Conservation (phyloP, 2,329 filamentous ascomycete species). For the Xylaria hypoxylon region DNA sequence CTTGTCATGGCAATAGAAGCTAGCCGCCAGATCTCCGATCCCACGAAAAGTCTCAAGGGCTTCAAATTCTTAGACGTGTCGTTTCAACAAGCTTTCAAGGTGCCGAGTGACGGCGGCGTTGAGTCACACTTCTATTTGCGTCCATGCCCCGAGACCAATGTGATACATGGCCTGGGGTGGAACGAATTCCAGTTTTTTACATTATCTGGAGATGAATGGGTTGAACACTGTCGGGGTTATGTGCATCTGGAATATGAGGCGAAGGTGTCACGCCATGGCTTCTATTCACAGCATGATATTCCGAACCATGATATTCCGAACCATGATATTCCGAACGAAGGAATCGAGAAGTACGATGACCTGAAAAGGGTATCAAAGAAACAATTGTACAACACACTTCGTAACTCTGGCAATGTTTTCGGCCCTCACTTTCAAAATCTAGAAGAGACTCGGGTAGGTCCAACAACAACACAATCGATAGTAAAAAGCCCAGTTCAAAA, state of each 20-base stretch:
- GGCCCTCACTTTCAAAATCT: slow-evolving; percentile 39
- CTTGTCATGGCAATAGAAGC: slow-evolving; percentile 49
- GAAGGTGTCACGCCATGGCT: not conserved
- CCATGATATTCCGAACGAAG: not conserved
- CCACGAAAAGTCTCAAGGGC: slow-evolving; percentile 28
- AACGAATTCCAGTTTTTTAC: slow-evolving; percentile 41
- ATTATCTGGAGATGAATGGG: slow-evolving; percentile 35
- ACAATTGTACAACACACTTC: slow-evolving; percentile 32
- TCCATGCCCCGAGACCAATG: slow-evolving; percentile 13
- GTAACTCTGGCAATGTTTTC: slow-evolving; percentile 34
- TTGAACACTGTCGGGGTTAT: slow-evolving; percentile 37
- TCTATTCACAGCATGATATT: not conserved
- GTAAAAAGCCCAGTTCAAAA: slow-evolving; percentile 30
- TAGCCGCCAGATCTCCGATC: slow-evolving; percentile 39
- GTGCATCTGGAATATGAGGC: slow-evolving; percentile 32
- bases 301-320: not conserved
- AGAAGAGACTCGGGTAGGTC: slow-evolving; percentile 28
- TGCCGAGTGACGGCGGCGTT: slow-evolving; percentile 37
- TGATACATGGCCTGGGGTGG: slow-evolving; percentile 27
- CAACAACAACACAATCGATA: slow-evolving; percentile 18
- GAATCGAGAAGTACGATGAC: not conserved
- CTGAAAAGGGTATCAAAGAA: slow-evolving; percentile 20
- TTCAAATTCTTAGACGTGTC: slow-evolving; percentile 41
- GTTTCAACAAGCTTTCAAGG: slow-evolving; percentile 36
- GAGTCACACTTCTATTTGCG: slow-evolving; percentile 40